Conservation (phyloP, 306 rosid species). For the Fragaria ananassa region DNA sequence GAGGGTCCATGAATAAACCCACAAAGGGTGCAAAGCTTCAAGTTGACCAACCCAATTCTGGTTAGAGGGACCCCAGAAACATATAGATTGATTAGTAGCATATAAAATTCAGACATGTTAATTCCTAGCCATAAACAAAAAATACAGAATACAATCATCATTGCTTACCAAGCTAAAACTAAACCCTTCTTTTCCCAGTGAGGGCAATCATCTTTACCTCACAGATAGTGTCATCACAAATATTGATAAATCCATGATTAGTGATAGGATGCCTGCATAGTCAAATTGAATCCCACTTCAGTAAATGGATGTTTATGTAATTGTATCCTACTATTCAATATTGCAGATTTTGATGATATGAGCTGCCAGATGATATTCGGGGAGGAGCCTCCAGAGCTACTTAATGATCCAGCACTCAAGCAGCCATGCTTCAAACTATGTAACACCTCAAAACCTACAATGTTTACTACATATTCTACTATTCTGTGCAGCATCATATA, state of each 20-base stretch:
- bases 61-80: constrained; percentile 38
- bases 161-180: constrained; percentile 18
- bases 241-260: background rate
- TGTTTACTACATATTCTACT: constrained; percentile 9
- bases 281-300: constrained; percentile 14
- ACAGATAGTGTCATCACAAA: constrained; percentile 16
- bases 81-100: constrained; percentile 17
- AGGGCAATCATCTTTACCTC: constrained; percentile 30
- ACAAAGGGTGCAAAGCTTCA: constrained; percentile 61
- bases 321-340: constrained; percentile 19
- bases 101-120: constrained; percentile 6
- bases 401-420: constrained; percentile 79
- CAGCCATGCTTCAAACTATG: constrained; percentile 89
- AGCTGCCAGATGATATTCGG: constrained; percentile 98
- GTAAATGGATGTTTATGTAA: constrained; percentile 12
- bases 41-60: constrained; percentile 34
- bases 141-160: constrained; percentile 13
- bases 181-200: constrained; percentile 25
- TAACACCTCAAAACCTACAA: constrained; percentile 29
- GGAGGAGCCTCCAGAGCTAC: constrained; percentile 63
- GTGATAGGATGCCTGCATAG: constrained; percentile 5
- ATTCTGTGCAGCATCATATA: background rate
- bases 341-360: constrained; percentile 94
- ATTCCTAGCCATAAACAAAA: constrained; percentile 17
- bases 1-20: constrained; percentile 62